phyloP scores from a whole-genome alignment of 257 asterid species.

The Solanum sparsipilum region DNA sequence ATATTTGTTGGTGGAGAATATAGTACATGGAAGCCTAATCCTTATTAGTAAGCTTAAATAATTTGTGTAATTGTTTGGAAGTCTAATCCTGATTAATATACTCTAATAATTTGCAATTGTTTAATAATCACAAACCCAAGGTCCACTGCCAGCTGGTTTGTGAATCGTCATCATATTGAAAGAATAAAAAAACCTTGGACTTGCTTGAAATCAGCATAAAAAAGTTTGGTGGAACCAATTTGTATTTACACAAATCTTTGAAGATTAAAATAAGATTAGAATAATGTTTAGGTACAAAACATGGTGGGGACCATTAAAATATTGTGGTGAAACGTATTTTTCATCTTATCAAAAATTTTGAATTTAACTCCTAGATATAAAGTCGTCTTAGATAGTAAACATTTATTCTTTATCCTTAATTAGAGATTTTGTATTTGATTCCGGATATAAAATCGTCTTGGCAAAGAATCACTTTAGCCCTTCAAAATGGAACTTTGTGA shows the following conservation, averaged over 20 bases:
- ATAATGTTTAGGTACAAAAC: conserved; percentile 15
- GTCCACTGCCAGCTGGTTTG: conserved; percentile 7
- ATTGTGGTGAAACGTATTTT: background rate
- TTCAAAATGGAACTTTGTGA: background rate
- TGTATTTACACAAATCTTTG: background rate
- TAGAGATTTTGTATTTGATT: background rate
- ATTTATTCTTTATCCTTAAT: background rate
- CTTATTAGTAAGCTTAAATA: background rate
- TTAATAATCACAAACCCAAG: background rate
- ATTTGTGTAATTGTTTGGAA: background rate
- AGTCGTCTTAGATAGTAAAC: background rate
- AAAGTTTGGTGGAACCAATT: conserved; percentile 13
- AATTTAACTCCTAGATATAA: accelerated
- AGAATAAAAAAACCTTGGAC: conserved; percentile 13
- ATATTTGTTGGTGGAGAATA: conserved; percentile 2
- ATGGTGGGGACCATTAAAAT: conserved; percentile 13
- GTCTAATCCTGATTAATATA: background rate
- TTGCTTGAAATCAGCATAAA: conserved; percentile 14
- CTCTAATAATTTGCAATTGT: background rate
- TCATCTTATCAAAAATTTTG: accelerated
- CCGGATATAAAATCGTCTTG: accelerated
- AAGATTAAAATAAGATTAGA: background rate
- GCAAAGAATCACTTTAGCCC: background rate
- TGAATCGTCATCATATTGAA: conserved; percentile 9
- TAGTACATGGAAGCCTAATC: background rate